These are phyloP conservation scores for Pseudocercospora fijiensis DNA, from an alignment of 2,329 filamentous ascomycete genomes.

Conservation along the genomic window DNA sequence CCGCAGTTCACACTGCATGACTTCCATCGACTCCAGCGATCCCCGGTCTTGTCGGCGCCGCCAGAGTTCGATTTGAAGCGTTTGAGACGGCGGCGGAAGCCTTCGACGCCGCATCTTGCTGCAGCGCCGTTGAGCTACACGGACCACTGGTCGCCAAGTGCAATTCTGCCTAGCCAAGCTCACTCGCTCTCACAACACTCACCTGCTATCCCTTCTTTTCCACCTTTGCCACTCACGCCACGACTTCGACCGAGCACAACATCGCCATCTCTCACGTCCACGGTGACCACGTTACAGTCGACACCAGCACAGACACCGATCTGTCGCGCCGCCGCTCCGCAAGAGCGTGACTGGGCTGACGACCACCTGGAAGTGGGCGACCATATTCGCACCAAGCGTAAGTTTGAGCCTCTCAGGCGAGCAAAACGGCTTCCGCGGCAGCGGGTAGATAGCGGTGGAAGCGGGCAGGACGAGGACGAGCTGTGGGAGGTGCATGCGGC, in stretches of 20 bases:
- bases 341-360: constrained; percentile 14
- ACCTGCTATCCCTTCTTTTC: constrained; percentile 7
- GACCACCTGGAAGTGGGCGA: constrained; percentile 11
- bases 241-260: constrained; percentile 24
- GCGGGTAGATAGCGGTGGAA: constrained; percentile 15
- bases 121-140: constrained; percentile 8
- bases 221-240: constrained; percentile 23
- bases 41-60: constrained; percentile 19
- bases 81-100: constrained; percentile 19
- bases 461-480: constrained; percentile 14
- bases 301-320: constrained; percentile 29
- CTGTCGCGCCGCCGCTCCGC: constrained; percentile 10
- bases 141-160: constrained; percentile 12
- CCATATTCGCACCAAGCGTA: constrained; percentile 34
- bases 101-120: constrained; percentile 22
- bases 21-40: constrained; percentile 24
- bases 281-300: constrained; percentile 29
- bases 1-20: constrained; percentile 25
- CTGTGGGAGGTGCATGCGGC: constrained; percentile 37
- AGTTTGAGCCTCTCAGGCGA: constrained; percentile 30
- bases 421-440: constrained; percentile 36
- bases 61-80: constrained; percentile 20
- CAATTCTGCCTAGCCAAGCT: constrained; percentile 18
- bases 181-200: constrained; percentile 17
- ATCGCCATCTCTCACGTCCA: constrained; percentile 30